Conservation (phyloP, 139 green algal genomes). For the Nannochloris sp. region DNA sequence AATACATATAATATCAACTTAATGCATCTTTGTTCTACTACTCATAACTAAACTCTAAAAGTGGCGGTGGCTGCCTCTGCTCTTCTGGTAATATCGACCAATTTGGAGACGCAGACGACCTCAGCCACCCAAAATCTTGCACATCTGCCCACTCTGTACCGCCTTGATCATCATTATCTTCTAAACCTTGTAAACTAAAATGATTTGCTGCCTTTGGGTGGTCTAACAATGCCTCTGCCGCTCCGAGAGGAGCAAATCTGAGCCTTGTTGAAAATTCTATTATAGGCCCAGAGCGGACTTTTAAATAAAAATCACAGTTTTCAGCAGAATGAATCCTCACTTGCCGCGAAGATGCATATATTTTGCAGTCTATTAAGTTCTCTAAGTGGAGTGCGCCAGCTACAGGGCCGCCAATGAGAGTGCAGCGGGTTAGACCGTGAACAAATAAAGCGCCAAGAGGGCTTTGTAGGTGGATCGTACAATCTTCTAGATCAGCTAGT, state of each 20-base stretch:
- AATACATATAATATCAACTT: no score
- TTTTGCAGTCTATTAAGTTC: background rate
- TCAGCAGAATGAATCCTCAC: slow-evolving; percentile 59
- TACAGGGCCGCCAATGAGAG: slow-evolving; percentile 48
- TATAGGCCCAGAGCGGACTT: slow-evolving; percentile 55
- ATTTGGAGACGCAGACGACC: slow-evolving; percentile 59
- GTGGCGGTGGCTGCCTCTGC: background rate
- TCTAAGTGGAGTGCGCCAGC: slow-evolving; percentile 31
- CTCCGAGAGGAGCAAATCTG: slow-evolving; percentile 46
- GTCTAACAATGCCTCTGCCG: slow-evolving; percentile 6
- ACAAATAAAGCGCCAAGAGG: slow-evolving; percentile 46
- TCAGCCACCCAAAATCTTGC: slow-evolving; percentile 83
- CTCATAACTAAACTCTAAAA: no score
- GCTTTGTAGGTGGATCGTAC: slow-evolving; percentile 48
- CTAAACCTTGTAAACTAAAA: slow-evolving; percentile 23
- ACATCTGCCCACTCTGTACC: slow-evolving; percentile 55
- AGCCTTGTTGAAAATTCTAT: slow-evolving; percentile 64
- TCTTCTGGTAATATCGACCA: slow-evolving; percentile 36
- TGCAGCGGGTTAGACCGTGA: slow-evolving; percentile 35
- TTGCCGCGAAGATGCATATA: slow-evolving; percentile 38
- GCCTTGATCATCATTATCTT: slow-evolving; percentile 27
- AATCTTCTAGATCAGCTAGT: slow-evolving; percentile 32
- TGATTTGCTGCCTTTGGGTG: slow-evolving; percentile 6
- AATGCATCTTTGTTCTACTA: no score
- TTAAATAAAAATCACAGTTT: slow-evolving; percentile 54